Conservation (phyloP, 305 asterid species). For the Fraxinus platypoda region DNA sequence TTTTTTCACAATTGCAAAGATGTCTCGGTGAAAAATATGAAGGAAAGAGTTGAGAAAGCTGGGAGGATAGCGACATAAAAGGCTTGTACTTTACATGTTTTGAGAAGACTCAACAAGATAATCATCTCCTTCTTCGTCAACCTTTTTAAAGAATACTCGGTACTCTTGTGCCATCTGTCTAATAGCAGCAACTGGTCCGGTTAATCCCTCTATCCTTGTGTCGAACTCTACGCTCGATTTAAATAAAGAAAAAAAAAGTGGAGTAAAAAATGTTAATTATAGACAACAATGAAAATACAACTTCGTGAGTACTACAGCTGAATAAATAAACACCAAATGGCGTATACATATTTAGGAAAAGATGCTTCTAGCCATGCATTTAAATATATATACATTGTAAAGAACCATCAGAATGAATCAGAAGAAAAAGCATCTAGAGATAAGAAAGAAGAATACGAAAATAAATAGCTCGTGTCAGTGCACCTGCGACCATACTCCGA, state of each 20-base stretch:
- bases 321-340: neutral
- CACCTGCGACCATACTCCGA: neutral
- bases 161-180: constrained; percentile 96
- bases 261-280: neutral
- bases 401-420: neutral
- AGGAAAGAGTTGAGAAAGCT: neutral
- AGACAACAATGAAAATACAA: neutral
- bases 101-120: constrained; percentile 88
- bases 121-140: constrained; percentile 85
- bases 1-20: neutral
- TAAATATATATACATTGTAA: neutral
- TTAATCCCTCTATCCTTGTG: constrained; percentile 74
- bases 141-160: constrained; percentile 73
- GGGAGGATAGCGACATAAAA: neutral
- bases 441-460: neutral
- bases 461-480: neutral
- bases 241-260: neutral
- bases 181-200: constrained; percentile 72
- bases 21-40: neutral
- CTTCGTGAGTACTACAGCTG: neutral
- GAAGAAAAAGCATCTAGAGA: neutral
- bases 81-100: constrained; percentile 53
- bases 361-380: neutral
- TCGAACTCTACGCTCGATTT: constrained; percentile 60
- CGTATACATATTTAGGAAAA: neutral